These are phyloP conservation scores for Elaeis oleifera DNA, from an alignment of 202 grass and related monocot genomes.

Conservation along the genomic window DNA sequence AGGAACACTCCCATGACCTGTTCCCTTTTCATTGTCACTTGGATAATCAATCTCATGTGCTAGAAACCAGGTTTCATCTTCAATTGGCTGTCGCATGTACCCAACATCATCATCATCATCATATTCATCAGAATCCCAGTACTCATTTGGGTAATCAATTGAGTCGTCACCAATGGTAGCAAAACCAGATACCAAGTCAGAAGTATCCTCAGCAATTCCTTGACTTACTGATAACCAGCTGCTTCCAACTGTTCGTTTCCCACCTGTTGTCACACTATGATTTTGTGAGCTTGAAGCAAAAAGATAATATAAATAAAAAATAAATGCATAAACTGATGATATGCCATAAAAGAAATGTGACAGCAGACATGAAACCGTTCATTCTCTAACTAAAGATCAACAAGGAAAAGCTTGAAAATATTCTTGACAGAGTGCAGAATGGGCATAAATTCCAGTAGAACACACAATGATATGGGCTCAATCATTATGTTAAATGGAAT, in stretches of 20 bases:
- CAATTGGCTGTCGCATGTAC: slow-evolving; percentile 92
- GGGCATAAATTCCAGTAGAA: too few relatives aligned
- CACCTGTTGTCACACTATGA: slow-evolving; percentile 34
- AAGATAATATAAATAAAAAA: background rate
- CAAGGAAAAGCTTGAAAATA: too few relatives aligned
- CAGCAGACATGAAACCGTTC: too few relatives aligned
- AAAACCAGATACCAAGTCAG: slow-evolving; percentile 80
- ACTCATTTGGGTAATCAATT: slow-evolving; percentile 89
- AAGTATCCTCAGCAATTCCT: slow-evolving; percentile 92
- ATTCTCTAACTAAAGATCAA: too few relatives aligned
- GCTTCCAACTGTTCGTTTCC: slow-evolving; percentile 62
- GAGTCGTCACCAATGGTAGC: slow-evolving; percentile 71
- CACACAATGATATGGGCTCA: too few relatives aligned
- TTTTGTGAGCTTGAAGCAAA: slow-evolving; percentile 1
- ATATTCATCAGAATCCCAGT: slow-evolving; percentile 99
- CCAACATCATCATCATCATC: slow-evolving; percentile 94
- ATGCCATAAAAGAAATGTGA: too few relatives aligned
- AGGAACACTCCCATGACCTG: slow-evolving; percentile 39
- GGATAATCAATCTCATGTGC: slow-evolving; percentile 99
- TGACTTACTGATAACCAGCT: slow-evolving; percentile 95
- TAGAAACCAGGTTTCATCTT: slow-evolving; percentile 97
- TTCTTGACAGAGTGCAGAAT: too few relatives aligned
- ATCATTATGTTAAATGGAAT: too few relatives aligned
- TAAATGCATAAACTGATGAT: background rate
- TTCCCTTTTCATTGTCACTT: slow-evolving; percentile 86